Evolutionary conservation across 371 early-diverging fungal genomes (phyloP).

Genomic region (Mucor sp.): DNA sequence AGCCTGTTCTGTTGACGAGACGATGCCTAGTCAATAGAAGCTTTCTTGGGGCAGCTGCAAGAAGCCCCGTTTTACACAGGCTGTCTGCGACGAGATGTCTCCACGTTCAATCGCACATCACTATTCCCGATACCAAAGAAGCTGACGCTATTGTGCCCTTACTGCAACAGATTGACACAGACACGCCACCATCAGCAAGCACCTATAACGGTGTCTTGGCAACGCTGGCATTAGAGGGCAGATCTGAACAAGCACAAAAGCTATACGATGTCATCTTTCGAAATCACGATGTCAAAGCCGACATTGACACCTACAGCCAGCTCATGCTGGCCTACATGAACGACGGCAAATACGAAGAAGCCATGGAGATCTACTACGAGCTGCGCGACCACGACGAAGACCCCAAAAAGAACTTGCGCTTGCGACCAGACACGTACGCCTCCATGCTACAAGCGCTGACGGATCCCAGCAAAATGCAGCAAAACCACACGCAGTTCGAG

Average conservation of each 20-base stretch:
- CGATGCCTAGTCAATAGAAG: not conserved
- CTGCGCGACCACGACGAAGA: slow-evolving; percentile 32
- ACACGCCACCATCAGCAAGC: slow-evolving; percentile 5
- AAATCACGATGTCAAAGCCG: slow-evolving; percentile 21
- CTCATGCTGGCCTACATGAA: slow-evolving; percentile 48
- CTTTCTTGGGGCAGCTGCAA: not conserved
- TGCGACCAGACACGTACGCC: slow-evolving; percentile 12
- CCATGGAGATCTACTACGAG: slow-evolving; percentile 50
- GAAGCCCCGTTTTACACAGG: not conserved
- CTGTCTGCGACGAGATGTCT: not conserved
- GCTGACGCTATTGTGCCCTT: slow-evolving; percentile 12
- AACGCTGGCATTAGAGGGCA: slow-evolving; percentile 34
- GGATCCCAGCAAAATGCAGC: slow-evolving; percentile 1
- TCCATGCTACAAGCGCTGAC: slow-evolving; percentile 14
- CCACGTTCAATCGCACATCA: not conserved
- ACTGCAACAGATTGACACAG: slow-evolving; percentile 1
- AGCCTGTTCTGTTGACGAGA: not conserved
- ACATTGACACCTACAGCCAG: slow-evolving; percentile 36
- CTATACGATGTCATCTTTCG: slow-evolving; percentile 42
- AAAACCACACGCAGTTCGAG: not conserved
- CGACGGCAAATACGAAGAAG: slow-evolving; percentile 33
- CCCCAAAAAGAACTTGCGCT: not conserved
- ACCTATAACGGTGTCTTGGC: slow-evolving; percentile 35
- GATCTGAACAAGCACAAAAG: slow-evolving; percentile 39
- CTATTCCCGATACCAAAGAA: slow-evolving; percentile 15